A percentile compares a stretch with the other conserved stretches of the same genome.
phyloP scores from a whole-genome alignment of 1,284 basidiomycete species.

The Cryptococcus depauperatus region DNA sequence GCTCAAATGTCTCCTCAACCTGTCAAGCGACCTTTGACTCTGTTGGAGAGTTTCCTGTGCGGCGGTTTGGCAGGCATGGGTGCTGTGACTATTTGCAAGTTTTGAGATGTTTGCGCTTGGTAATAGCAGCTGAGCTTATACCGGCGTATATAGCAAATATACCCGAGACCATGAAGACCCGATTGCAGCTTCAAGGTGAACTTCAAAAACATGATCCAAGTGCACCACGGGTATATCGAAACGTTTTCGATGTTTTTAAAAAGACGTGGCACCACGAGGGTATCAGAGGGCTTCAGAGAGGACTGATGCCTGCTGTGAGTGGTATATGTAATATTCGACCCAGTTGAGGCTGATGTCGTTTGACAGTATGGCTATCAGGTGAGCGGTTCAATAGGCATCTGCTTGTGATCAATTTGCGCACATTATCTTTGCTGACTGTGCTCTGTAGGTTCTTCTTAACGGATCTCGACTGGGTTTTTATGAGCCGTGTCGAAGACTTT shows the following conservation, averaged over 20 bases:
- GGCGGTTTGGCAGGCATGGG: constrained; percentile 82
- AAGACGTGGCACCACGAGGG: constrained; percentile 93
- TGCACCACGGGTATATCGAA: constrained; percentile 73
- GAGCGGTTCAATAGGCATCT: constrained; percentile 31
- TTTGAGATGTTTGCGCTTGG: too few species aligned
- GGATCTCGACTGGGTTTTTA: constrained; percentile 96
- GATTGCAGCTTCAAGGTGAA: constrained; percentile 89
- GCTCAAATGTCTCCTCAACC: constrained; percentile 16
- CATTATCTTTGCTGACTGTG: not conserved
- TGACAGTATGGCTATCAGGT: constrained; percentile 82
- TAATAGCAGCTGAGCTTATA: not conserved
- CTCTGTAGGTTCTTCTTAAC: constrained; percentile 71
- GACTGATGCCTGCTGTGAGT: constrained; percentile 79
- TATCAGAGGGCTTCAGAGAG: constrained; percentile 79
- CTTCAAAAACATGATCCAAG: constrained; percentile 59
- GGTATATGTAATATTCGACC: not conserved
- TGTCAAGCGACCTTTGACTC: constrained; percentile 25
- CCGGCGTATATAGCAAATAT: constrained; percentile 47
- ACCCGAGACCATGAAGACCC: constrained; percentile 82
- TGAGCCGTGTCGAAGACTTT: constrained; percentile 70
- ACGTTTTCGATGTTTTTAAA: constrained; percentile 71
- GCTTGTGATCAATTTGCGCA: not conserved
- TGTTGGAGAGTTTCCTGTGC: constrained; percentile 67
- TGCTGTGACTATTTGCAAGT: constrained; percentile 57
- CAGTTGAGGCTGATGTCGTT: not conserved